Conservation (phyloP, 1,284 basidiomycete genomes). For the Papiliotrema laurentii region DNA sequence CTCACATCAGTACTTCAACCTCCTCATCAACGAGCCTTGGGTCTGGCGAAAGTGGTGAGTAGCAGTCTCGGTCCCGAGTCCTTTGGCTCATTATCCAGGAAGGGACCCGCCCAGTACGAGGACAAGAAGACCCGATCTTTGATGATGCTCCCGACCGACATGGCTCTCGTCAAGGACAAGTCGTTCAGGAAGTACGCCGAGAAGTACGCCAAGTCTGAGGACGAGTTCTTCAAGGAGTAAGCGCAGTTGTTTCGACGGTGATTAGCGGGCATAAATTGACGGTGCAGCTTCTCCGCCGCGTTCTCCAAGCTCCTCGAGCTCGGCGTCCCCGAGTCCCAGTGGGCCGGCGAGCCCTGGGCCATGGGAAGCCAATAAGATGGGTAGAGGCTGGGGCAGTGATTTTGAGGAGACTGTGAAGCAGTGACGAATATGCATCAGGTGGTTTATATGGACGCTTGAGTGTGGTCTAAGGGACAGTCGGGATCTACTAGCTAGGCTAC, state of each 20-base stretch:
- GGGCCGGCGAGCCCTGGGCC: constrained; percentile 65
- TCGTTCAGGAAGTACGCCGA: constrained; percentile 78
- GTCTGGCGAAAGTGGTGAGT: constrained; percentile 53
- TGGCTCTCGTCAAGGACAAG: constrained; percentile 76
- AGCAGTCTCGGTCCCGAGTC: constrained; percentile 1
- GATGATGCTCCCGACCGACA: constrained; percentile 94
- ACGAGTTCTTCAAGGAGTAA: constrained; percentile 85
- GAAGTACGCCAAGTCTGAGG: constrained; percentile 75
- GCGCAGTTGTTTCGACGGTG: constrained; percentile 26
- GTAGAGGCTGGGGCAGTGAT: neutral
- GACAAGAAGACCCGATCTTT: constrained; percentile 83
- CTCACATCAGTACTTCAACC: constrained; percentile 69
- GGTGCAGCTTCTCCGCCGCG: constrained; percentile 67
- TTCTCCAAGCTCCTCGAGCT: constrained; percentile 78
- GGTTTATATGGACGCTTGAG: too few relatives aligned
- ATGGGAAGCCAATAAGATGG: constrained; percentile 53
- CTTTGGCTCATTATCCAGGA: constrained; percentile 60
- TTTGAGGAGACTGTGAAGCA: too few relatives aligned
- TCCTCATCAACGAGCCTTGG: constrained; percentile 76
- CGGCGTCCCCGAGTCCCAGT: constrained; percentile 77
- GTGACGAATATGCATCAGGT: too few relatives aligned
- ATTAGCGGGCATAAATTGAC: too few relatives aligned
- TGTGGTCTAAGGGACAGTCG: too few relatives aligned
- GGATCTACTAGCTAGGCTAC: too few relatives aligned
- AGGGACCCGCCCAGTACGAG: constrained; percentile 87